Evolutionary conservation across 2,329 filamentous ascomycete species (phyloP), one percentile per base, ranked within the genome.

Genomic region (Davidsoniella virescens): DNA sequence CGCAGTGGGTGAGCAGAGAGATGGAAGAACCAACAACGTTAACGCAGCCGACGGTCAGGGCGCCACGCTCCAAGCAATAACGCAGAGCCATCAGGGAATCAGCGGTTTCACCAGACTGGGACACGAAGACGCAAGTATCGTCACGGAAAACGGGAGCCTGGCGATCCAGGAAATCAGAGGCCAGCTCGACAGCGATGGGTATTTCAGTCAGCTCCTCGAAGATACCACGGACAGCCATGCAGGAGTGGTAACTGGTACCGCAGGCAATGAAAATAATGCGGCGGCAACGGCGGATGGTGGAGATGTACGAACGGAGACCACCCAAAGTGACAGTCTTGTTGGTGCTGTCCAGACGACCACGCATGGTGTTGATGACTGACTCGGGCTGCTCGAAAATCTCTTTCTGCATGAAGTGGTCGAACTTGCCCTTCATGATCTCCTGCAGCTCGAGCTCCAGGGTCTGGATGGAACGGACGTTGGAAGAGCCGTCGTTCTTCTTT

Each of bases 371-470:
- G 72, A 98, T 82, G 55, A 98, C 87, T 12, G 92, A 98, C 71
- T 98, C 92, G 63, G 92, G 92, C 74, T 98, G 92, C 76, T 98
- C 92, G 67, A 98, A 98, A 63, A 98, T 98, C 68, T 98, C 92
- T 80, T 98, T 98, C 68, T 98, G 92, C 92, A 98, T 98, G 76
- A 95, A 98, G 73, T 98, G 92, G 67, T 98, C 92, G 69, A 96
- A 98, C 66, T 92, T 93, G 68, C 92, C 92, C 82, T 98, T 98
- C 92, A 98, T 98, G 70, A 98, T 98, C 74, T 98, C 88, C 73
- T 98, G 92, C 57, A 98, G 82, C 75, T 98, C 87, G 47, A 98
- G 84, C 75, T 98, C 92, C 51, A 98, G 79, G 51, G 92, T 98
- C 76, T 98, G 92, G 66, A 98, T 98, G 60, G 85, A 87, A 65